Percentiles rank a stretch among this genome's conserved stretches.
These are phyloP conservation scores for Sporormia fimetaria DNA, from an alignment of 495 filamentous ascomycete genomes.

Conservation along the genomic window DNA sequence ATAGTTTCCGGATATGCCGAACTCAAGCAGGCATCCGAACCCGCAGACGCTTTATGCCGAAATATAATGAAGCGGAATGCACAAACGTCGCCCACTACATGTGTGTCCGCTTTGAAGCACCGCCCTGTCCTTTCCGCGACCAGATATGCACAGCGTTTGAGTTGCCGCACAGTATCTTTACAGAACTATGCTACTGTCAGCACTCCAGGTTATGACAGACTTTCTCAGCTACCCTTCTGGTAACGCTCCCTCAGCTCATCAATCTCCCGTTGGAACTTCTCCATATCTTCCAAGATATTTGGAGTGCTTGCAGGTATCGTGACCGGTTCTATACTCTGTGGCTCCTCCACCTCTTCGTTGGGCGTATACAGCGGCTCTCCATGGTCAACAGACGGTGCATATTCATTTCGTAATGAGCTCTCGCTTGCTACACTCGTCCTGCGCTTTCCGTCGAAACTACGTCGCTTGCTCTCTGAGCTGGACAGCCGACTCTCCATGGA, in stretches of 20 bases:
- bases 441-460: constrained; percentile 12
- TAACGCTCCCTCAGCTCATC: constrained; percentile 28
- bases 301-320: neutral
- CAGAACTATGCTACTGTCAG: no score
- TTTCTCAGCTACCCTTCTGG: constrained; percentile 2
- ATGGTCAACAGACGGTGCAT: constrained; percentile 8
- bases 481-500: constrained; percentile 17
- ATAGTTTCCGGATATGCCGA: no score
- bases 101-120: no score
- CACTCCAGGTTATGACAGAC: no score
- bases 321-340: neutral
- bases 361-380: constrained; percentile 9
- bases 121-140: no score
- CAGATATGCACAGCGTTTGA: no score
- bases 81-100: no score
- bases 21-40: no score
- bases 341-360: constrained; percentile 9
- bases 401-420: constrained; percentile 18
- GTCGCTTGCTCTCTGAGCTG: constrained; percentile 16
- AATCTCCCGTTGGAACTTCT: constrained; percentile 31
- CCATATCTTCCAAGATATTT: constrained; percentile 31
- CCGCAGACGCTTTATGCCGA: no score
- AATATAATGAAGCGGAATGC: no score
- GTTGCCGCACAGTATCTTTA: no score
- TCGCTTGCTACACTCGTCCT: constrained; percentile 22